Conservation (phyloP, 441 rosid species). For the Adansonia grandidieri region DNA sequence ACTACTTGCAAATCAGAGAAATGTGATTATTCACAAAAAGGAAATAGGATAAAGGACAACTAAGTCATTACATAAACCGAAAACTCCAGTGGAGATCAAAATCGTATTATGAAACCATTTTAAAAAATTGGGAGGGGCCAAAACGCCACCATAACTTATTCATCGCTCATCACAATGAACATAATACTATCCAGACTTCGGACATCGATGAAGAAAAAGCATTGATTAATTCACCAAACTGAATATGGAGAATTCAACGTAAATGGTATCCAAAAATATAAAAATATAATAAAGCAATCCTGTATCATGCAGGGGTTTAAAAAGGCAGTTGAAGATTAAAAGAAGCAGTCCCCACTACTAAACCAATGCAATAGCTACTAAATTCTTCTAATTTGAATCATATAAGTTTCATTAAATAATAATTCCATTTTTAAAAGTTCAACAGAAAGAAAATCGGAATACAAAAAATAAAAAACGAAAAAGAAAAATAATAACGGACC, state of each 20-base stretch:
- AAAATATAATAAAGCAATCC: background rate
- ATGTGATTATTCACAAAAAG: background rate
- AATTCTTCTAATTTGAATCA: background rate
- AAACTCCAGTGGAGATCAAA: background rate
- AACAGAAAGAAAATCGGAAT: background rate
- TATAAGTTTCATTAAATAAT: background rate
- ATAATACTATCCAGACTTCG: background rate
- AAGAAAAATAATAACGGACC: slow-evolving; percentile 32
- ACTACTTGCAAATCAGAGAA: background rate
- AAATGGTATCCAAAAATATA: background rate
- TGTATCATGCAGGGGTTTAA: too few relatives aligned
- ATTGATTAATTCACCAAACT: background rate
- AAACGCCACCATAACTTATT: background rate
- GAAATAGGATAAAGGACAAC: background rate
- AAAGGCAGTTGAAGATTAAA: too few relatives aligned
- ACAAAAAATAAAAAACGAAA: background rate
- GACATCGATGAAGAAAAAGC: background rate
- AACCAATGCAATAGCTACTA: slow-evolving; percentile 16
- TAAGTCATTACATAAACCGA: background rate
- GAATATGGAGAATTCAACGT: background rate
- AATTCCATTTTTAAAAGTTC: background rate
- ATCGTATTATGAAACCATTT: background rate
- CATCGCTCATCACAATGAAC: background rate
- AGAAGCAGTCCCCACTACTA: background rate
- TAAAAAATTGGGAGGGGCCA: background rate